These are phyloP conservation scores for Phytophthora pisi DNA, from an alignment of 352 stramenopile genomes.

Conservation along the genomic window DNA sequence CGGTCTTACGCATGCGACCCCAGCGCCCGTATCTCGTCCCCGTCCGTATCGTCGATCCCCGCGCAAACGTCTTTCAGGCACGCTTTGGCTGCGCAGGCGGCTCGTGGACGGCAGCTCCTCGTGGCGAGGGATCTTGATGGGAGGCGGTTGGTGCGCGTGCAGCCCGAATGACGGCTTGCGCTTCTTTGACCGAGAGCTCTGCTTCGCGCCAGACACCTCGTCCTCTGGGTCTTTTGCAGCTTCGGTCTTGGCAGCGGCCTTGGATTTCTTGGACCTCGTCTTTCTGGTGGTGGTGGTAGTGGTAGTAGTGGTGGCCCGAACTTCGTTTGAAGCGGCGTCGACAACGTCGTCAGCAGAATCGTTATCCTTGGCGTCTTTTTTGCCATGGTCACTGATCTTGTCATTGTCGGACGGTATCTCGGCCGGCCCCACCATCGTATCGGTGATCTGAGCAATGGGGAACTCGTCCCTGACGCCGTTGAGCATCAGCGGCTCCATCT, in stretches of 20 bases:
- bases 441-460: conserved; percentile 17
- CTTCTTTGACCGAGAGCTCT: conserved; percentile 33
- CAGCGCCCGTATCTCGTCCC: conserved; percentile 18
- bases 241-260: conserved; percentile 14
- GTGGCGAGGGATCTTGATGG: conserved; percentile 71
- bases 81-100: conserved; percentile 50
- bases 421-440: conserved; percentile 20
- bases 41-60: conserved; percentile 28
- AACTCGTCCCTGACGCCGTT: conserved; percentile 20
- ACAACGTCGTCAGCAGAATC: background rate
- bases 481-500: conserved; percentile 13
- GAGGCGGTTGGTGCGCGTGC: conserved; percentile 43
- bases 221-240: background rate
- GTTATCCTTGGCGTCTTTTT: background rate
- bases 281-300: conserved; percentile 11
- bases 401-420: conserved; percentile 5
- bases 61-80: conserved; percentile 41
- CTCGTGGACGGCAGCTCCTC: conserved; percentile 44
- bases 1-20: conserved; percentile 34
- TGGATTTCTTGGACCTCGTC: conserved; percentile 25
- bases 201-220: conserved; percentile 4
- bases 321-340: background rate
- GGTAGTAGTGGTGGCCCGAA: background rate
- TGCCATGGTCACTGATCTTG: background rate
- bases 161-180: conserved; percentile 39